Conservation (phyloP, 805 yeast genomes). For the Kuraishia floccosa region DNA sequence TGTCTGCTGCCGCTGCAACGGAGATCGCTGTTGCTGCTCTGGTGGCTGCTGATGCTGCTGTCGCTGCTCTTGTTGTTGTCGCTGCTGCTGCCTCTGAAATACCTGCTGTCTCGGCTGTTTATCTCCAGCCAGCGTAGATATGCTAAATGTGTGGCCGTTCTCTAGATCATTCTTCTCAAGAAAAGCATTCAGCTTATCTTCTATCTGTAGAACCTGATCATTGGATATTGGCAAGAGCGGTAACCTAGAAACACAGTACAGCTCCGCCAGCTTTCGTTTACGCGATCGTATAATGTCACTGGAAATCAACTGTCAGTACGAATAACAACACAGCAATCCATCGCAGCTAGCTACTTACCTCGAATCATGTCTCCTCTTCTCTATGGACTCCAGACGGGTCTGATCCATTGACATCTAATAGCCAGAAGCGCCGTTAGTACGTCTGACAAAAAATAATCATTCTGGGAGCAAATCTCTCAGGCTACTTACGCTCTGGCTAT, state of each 20-base stretch:
- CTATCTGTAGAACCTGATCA: conserved; percentile 22
- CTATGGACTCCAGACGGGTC: conserved; percentile 33
- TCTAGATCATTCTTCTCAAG: conserved; percentile 41
- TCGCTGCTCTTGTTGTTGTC: background rate
- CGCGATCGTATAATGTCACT: conserved; percentile 34
- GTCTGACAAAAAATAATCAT: no score
- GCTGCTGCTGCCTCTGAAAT: conserved; percentile 7
- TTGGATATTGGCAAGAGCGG: conserved; percentile 33
- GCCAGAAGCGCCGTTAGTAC: no score
- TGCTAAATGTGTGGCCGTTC: conserved; percentile 28
- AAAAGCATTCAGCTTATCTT: conserved; percentile 29
- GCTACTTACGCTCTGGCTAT: no score
- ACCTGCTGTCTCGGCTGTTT: conserved; percentile 12
- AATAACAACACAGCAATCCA: no score
- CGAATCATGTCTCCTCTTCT: conserved; percentile 30
- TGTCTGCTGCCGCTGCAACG: conserved; percentile 2
- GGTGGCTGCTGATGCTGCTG: conserved; percentile 1
- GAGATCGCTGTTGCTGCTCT: no score
- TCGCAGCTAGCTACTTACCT: no score
- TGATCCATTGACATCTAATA: conserved; percentile 29
- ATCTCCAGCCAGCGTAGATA: conserved; percentile 18
- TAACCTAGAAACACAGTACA: conserved; percentile 45
- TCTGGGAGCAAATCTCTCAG: no score
- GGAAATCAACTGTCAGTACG: conserved; percentile 27
- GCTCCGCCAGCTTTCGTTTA: conserved; percentile 47